Conservation (phyloP, 78 protist genomes). For the Chrysochromulina parva region DNA sequence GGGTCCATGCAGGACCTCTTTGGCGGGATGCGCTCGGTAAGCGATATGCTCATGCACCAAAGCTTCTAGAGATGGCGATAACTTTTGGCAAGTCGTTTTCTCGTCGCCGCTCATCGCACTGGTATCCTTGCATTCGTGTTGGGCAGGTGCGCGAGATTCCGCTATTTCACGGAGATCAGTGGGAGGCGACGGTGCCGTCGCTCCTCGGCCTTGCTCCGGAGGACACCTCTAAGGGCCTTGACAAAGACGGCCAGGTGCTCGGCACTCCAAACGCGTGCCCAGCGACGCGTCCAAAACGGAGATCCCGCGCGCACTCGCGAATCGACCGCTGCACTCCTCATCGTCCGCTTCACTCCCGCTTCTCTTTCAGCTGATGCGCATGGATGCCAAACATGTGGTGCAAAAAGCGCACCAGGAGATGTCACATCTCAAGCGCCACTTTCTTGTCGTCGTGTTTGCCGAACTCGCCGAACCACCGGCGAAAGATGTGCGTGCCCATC, state of each 20-base stretch:
- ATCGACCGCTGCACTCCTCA: too few species aligned
- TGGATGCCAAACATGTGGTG: not conserved
- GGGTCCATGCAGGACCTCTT: not conserved
- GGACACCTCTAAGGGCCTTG: not conserved
- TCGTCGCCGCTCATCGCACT: too few species aligned
- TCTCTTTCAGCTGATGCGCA: not conserved
- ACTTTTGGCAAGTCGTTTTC: too few species aligned
- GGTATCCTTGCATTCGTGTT: too few species aligned
- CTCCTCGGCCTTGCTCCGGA: not conserved
- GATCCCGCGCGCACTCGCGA: too few species aligned
- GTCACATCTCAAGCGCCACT: not conserved
- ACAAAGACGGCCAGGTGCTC: not conserved
- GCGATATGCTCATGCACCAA: too few species aligned
- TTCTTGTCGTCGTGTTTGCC: not conserved
- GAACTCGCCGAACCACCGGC: not conserved
- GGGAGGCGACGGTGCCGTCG: not conserved
- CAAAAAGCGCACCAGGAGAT: constrained; percentile 17
- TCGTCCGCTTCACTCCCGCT: too few species aligned
- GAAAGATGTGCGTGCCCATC: not conserved
- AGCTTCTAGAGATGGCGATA: too few species aligned
- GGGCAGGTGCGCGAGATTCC: not conserved
- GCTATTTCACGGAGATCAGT: constrained; percentile 16
- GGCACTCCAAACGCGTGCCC: too few species aligned
- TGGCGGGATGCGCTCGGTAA: not conserved
- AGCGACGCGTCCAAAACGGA: too few species aligned